Percentiles rank a stretch among this genome's conserved stretches.
These are phyloP conservation scores for Ogataea nakhonphanomensis DNA, from an alignment of 805 yeast species.

Conservation along the genomic window DNA sequence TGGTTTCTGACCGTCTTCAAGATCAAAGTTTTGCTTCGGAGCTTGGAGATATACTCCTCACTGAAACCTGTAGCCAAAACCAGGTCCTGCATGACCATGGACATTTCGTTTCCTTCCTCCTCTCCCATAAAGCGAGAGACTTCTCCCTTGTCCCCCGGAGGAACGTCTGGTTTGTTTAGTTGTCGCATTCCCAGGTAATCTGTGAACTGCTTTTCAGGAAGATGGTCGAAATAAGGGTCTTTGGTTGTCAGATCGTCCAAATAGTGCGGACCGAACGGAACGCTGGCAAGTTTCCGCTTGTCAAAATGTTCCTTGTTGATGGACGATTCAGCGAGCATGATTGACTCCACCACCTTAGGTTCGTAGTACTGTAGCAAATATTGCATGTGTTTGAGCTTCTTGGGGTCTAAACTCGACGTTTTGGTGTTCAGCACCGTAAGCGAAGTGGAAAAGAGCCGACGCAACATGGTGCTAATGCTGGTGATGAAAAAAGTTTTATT, in stretches of 20 bases:
- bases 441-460: constrained; percentile 17
- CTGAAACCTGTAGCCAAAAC: constrained; percentile 66
- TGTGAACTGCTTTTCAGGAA: constrained; percentile 26
- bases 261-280: constrained; percentile 66
- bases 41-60: constrained; percentile 54
- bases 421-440: constrained; percentile 3
- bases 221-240: constrained; percentile 75
- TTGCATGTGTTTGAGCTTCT: constrained; percentile 43
- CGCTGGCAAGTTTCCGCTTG: constrained; percentile 39
- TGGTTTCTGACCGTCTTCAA: constrained; percentile 84
- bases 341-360: constrained; percentile 75
- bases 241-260: constrained; percentile 65
- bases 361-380: constrained; percentile 73
- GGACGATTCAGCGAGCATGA: constrained; percentile 73
- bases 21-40: constrained; percentile 63
- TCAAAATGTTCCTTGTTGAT: constrained; percentile 63
- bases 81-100: constrained; percentile 31
- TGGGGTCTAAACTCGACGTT: constrained; percentile 19
- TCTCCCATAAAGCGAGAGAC: constrained; percentile 22
- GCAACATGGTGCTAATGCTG: constrained; percentile 3
- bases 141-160: constrained; percentile 22
- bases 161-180: constrained; percentile 16
- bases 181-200: constrained; percentile 25
- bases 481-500: constrained; percentile 1
- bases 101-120: constrained; percentile 19